Conservation (phyloP, 805 yeast species). For the Phaffomyces antillensis region DNA sequence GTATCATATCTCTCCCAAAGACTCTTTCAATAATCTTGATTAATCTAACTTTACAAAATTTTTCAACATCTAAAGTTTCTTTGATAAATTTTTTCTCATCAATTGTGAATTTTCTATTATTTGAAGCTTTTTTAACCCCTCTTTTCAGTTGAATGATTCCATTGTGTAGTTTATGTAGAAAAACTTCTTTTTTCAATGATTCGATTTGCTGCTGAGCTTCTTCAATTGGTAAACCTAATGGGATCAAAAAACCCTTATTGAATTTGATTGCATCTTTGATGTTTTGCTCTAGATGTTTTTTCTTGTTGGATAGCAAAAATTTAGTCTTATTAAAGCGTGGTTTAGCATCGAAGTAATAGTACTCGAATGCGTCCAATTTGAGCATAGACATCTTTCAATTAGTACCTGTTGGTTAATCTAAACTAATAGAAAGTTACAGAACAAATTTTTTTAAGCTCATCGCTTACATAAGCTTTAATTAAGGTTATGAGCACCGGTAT, state of each 20-base stretch:
- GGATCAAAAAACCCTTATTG: constrained; percentile 8
- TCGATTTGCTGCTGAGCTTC: constrained; percentile 41
- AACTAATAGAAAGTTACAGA: background rate
- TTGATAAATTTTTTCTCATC: constrained; percentile 16
- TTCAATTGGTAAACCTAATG: constrained; percentile 14
- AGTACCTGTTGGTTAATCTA: too few species aligned
- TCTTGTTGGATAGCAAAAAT: constrained; percentile 2
- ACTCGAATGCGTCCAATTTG: constrained; percentile 9
- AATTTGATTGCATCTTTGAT: constrained; percentile 4
- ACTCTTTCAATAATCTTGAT: constrained; percentile 13
- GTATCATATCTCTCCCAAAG: constrained; percentile 10
- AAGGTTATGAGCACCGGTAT: too few species aligned
- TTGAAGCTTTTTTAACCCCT: constrained; percentile 24
- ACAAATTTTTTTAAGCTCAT: constrained; percentile 2
- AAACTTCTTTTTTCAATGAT: constrained; percentile 36
- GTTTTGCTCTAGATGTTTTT: constrained; percentile 5
- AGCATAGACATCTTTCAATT: constrained; percentile 4
- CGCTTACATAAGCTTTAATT: background rate
- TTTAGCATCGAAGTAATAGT: constrained; percentile 6
- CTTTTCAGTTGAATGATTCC: constrained; percentile 35
- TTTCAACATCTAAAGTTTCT: constrained; percentile 17
- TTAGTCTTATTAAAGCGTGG: constrained; percentile 8
- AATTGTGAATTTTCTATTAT: constrained; percentile 3
- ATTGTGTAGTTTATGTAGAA: constrained; percentile 43
- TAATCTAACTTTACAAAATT: constrained; percentile 18